Percentiles rank a stretch among this genome's conserved stretches.
Conservation (phyloP, 2,329 filamentous ascomycete genomes). For the Coccinonectria pachysandricola region DNA sequence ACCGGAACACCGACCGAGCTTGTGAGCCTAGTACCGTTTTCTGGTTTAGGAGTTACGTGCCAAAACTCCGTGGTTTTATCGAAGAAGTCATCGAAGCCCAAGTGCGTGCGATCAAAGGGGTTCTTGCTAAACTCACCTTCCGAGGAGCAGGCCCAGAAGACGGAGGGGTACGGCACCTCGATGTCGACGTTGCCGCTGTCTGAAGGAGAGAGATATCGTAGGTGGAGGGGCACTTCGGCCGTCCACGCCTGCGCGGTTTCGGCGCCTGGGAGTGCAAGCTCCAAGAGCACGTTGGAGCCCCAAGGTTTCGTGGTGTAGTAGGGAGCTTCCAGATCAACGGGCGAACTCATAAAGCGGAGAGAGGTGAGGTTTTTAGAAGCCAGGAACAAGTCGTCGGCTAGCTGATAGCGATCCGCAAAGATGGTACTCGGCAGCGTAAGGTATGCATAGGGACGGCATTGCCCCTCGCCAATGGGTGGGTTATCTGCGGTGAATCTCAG, state of each 20-base stretch:
- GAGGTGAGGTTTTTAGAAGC: slow-evolving; percentile 66
- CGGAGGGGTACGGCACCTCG: slow-evolving; percentile 65
- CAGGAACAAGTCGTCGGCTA: slow-evolving; percentile 66
- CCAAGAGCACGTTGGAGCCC: slow-evolving; percentile 70
- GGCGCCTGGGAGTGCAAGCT: slow-evolving; percentile 49
- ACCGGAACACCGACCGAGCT: slow-evolving; percentile 55
- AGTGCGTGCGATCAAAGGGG: slow-evolving; percentile 73
- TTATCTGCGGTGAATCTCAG: slow-evolving; percentile 48
- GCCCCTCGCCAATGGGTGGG: slow-evolving; percentile 40
- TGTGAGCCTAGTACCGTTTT: slow-evolving; percentile 30
- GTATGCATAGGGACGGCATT: slow-evolving; percentile 68
- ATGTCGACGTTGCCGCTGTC: slow-evolving; percentile 42
- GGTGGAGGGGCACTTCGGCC: slow-evolving; percentile 67
- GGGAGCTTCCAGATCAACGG: slow-evolving; percentile 84
- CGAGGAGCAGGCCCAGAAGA: slow-evolving; percentile 84
- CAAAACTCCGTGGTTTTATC: slow-evolving; percentile 70
- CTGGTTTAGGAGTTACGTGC: slow-evolving; percentile 52
- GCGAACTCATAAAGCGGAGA: slow-evolving; percentile 58
- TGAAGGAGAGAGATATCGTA: slow-evolving; percentile 66
- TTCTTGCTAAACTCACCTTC: slow-evolving; percentile 60
- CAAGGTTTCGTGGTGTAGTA: slow-evolving; percentile 66
- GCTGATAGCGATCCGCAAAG: slow-evolving; percentile 82
- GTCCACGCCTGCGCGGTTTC: slow-evolving; percentile 42
- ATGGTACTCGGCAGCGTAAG: slow-evolving; percentile 71
- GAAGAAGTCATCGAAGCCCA: slow-evolving; percentile 84